Evolutionary conservation across 306 rosid genomes (phyloP).

Genomic region (Morella rubra): DNA sequence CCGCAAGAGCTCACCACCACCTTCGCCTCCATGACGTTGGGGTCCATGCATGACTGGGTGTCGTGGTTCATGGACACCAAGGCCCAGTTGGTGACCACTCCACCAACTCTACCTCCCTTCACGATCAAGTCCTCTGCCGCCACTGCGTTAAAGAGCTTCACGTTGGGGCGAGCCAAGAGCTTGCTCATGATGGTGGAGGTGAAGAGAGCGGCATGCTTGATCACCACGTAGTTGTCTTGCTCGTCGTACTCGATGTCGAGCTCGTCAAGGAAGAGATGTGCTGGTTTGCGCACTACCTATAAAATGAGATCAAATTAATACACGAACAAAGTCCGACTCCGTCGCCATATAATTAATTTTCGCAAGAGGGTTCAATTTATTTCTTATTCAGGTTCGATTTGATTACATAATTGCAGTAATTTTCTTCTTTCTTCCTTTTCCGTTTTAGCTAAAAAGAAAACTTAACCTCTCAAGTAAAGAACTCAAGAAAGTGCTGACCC

Average conservation of each 20-base stretch:
- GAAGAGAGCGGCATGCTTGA: conserved; percentile 90
- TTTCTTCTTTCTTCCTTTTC: too few species aligned
- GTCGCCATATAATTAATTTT: background rate
- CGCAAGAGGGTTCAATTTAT: too few species aligned
- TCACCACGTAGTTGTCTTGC: conserved; percentile 80
- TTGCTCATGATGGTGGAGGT: conserved; percentile 93
- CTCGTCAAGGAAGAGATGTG: conserved; percentile 83
- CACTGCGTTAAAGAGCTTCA: conserved; percentile 91
- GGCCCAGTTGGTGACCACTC: conserved; percentile 96
- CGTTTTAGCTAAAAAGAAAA: too few species aligned
- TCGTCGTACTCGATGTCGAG: conserved; percentile 69
- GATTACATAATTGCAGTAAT: too few species aligned
- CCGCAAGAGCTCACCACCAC: conserved; percentile 95
- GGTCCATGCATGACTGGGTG: conserved; percentile 95
- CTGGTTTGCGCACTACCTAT: conserved; percentile 73
- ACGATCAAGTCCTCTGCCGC: conserved; percentile 88
- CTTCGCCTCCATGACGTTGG: conserved; percentile 96
- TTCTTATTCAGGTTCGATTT: too few species aligned
- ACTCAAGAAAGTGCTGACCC: too few species aligned
- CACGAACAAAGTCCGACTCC: background rate
- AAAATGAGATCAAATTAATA: background rate
- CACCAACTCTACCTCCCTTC: conserved; percentile 74
- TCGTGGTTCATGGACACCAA: conserved; percentile 93
- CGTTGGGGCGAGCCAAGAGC: conserved; percentile 75
- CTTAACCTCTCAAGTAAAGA: too few species aligned